phyloP scores from a whole-genome alignment of 257 asterid genomes.

The Capsicum rhomboideum region DNA sequence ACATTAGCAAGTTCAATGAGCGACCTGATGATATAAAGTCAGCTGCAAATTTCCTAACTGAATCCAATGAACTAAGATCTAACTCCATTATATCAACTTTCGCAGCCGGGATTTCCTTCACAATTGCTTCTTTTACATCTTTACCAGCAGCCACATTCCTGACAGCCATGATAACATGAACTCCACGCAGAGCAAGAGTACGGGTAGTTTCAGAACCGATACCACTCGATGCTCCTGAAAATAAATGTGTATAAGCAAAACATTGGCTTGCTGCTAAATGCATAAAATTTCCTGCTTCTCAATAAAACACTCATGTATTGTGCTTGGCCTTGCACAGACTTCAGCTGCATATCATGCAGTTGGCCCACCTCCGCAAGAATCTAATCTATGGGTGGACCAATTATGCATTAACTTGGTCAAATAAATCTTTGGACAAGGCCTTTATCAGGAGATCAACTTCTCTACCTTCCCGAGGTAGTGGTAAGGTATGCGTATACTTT shows the following conservation, averaged over 20 bases:
- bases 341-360: too few relatives aligned
- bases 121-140: conserved; percentile 40
- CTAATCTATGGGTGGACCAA: background rate
- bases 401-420: background rate
- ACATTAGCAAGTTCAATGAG: conserved; percentile 71
- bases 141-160: conserved; percentile 53
- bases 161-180: conserved; percentile 61
- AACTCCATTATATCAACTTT: conserved; percentile 71
- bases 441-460: background rate
- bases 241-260: background rate
- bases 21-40: conserved; percentile 52
- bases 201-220: conserved; percentile 84
- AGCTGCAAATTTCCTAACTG: conserved; percentile 61
- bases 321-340: too few relatives aligned
- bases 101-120: conserved; percentile 52
- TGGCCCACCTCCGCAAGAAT: too few relatives aligned
- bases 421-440: background rate
- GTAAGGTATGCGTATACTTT: too few relatives aligned
- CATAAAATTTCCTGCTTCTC: background rate
- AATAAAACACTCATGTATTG: background rate
- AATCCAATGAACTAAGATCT: conserved; percentile 63
- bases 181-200: conserved; percentile 78
- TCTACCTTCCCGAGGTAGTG: too few relatives aligned
- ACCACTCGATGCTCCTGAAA: conserved; percentile 86
- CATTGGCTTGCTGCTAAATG: background rate